Base-by-base conservation (phyloP, 148 eudicot genomes). In the Simmondsia chinensis region DNA sequence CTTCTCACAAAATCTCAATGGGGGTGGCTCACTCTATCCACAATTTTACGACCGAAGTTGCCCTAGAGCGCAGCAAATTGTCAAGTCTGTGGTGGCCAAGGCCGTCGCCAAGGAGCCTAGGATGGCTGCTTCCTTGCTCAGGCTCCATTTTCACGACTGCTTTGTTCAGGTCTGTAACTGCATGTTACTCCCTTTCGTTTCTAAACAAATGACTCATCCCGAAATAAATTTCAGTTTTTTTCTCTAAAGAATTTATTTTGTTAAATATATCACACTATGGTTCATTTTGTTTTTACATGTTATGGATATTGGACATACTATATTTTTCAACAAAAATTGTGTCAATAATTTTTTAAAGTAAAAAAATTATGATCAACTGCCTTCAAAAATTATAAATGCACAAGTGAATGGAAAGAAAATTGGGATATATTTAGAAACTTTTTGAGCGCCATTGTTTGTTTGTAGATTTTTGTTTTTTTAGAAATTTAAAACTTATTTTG, bases 121-220 rank as follows among this genome's bases (percentile, higher is more conserved):
- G 13, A 73, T 73, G 76, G 84, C 84, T 7, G 84, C 84, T 34
- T 77, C 84, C 4, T 65, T 77, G 47, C 54, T 77, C 27, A 46
- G 83, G 51, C 76, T 77, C 33, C 75, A 69, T 53, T 77, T 77
- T 46, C 84, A 77, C 39, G 84, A 77, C 55, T 73, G 84, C 54
- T 77, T 77, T 46, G 84, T 77, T 46, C 59, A 77, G 71, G 82
- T 71, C 20, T 30, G 16, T 40, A 5, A 27, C 12, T 44, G 2
- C 11, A 10, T 8, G n/a, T n/a, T n/a, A n/a, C n/a, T n/a, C n/a
- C n/a, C n/a, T n/a, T n/a, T n/a, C n/a, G n/a, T n/a, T n/a, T n/a
- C n/a, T n/a, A n/a, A n/a, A n/a, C n/a, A n/a, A n/a, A n/a, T n/a
- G n/a, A n/a, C n/a, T n/a, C n/a, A n/a, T n/a, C n/a, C n/a, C n/a